phyloP scores from a whole-genome alignment of 2,329 filamentous ascomycete species.

The Phyllosticta citrichinensis region DNA sequence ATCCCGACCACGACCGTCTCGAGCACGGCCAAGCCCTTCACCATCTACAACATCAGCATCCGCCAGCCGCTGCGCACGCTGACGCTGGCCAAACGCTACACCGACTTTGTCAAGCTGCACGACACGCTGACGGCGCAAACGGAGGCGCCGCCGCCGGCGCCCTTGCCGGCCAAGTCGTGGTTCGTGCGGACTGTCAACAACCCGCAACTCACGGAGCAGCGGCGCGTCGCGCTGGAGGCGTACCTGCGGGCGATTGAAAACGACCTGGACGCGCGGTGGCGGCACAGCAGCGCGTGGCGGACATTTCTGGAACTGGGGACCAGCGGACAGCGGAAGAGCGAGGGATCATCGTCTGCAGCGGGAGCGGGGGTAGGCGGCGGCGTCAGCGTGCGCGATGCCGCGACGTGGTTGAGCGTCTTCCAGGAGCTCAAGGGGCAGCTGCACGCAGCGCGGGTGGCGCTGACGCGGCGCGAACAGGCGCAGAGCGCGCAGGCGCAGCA shows the following conservation, averaged over 20 bases:
- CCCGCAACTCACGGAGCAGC: conserved; percentile 58
- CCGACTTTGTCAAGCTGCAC: conserved; percentile 64
- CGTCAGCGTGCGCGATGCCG: conserved; percentile 13
- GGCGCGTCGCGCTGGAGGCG: conserved; percentile 56
- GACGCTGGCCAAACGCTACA: conserved; percentile 72
- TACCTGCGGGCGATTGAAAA: conserved; percentile 66
- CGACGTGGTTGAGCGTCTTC: conserved; percentile 63
- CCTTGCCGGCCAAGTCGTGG: conserved; percentile 67
- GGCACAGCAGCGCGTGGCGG: conserved; percentile 62
- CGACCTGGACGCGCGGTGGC: conserved; percentile 65
- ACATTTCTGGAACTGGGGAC: conserved; percentile 55
- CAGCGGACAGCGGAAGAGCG: neutral
- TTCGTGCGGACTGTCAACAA: conserved; percentile 52
- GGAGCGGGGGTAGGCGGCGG: neutral
- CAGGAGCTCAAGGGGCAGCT: conserved; percentile 62
- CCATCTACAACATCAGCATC: conserved; percentile 68
- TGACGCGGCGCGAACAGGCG: conserved; percentile 59
- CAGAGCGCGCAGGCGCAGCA: conserved; percentile 49
- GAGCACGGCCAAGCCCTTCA: conserved; percentile 53
- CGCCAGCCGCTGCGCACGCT: conserved; percentile 67
- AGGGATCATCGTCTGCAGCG: neutral
- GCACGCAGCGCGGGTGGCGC: conserved; percentile 53
- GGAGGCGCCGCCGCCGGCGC: conserved; percentile 55
- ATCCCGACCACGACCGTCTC: conserved; percentile 42
- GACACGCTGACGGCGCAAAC: conserved; percentile 49